Percentiles rank a stretch among this genome's conserved stretches.
Conservation (phyloP, 306 rosid species). For the Chamaecrista fasciculata region DNA sequence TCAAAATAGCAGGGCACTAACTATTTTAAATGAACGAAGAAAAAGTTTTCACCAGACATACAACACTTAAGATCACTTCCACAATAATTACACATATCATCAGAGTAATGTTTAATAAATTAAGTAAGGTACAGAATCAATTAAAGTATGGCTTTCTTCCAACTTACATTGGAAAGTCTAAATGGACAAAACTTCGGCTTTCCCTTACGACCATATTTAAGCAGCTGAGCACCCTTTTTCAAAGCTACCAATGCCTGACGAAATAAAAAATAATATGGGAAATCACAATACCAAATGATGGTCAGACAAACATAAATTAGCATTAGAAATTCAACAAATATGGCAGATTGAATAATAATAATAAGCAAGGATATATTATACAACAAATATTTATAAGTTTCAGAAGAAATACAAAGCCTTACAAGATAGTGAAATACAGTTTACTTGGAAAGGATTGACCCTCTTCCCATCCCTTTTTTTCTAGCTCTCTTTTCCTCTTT, state of each 20-base stretch:
- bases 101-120: constrained; percentile 3
- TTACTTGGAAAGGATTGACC: not conserved
- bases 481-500: not conserved
- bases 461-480: not conserved
- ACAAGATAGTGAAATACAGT: constrained; percentile 7
- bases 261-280: constrained; percentile 29
- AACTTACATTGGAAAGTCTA: constrained; percentile 83
- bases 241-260: constrained; percentile 77
- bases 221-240: constrained; percentile 94
- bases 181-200: constrained; percentile 96
- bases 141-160: constrained; percentile 15
- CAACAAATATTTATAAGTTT: constrained; percentile 13
- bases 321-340: not conserved
- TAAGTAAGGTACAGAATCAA: constrained; percentile 13
- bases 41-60: constrained; percentile 7
- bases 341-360: constrained; percentile 3
- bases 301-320: not conserved
- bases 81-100: constrained; percentile 8
- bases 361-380: not conserved
- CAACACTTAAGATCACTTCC: not conserved
- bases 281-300: constrained; percentile 29
- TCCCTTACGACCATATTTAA: constrained; percentile 98
- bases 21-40: constrained; percentile 7
- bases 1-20: not conserved
- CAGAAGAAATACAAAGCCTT: not conserved